These are phyloP conservation scores for Globisporangium nagaii DNA, from an alignment of 352 stramenopile species.

Conservation along the genomic window DNA sequence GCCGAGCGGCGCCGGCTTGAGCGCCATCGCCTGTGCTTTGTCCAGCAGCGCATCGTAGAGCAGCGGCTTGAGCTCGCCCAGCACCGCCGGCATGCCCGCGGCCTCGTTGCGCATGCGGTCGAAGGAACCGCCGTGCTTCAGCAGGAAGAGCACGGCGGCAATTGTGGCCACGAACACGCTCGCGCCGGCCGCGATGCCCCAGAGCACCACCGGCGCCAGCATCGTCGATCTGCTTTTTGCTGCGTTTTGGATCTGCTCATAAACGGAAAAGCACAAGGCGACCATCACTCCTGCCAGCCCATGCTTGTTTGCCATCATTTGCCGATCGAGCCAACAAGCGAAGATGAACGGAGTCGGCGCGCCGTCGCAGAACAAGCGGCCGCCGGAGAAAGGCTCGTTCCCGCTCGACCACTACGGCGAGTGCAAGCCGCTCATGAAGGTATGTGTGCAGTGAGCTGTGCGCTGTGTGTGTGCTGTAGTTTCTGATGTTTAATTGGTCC, in stretches of 20 bases:
- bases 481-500: neutral
- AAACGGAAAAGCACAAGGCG: too few species aligned
- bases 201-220: conserved; percentile 46
- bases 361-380: conserved; percentile 61
- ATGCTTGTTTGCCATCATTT: neutral
- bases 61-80: conserved; percentile 71
- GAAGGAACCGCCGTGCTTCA: conserved; percentile 82
- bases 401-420: conserved; percentile 88
- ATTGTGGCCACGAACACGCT: conserved; percentile 83
- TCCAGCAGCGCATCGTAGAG: conserved; percentile 86
- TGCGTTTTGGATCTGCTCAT: conserved; percentile 1
- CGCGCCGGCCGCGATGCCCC: conserved; percentile 76
- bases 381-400: conserved; percentile 89
- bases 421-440: conserved; percentile 86
- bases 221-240: conserved; percentile 18
- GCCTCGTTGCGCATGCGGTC: conserved; percentile 81
- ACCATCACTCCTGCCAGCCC: too few species aligned
- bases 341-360: conserved; percentile 78
- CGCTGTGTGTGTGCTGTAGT: conserved; percentile 3
- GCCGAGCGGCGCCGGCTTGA: conserved; percentile 31
- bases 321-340: neutral
- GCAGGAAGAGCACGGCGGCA: conserved; percentile 76
- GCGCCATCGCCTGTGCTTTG: conserved; percentile 23
- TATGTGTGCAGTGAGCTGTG: conserved; percentile 16
- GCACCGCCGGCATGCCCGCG: conserved; percentile 45